A percentile compares a stretch with the other conserved stretches of the same genome.
These are phyloP conservation scores for Gloeostereum incarnatum DNA, from an alignment of 768 basidiomycete species.

Conservation along the genomic window DNA sequence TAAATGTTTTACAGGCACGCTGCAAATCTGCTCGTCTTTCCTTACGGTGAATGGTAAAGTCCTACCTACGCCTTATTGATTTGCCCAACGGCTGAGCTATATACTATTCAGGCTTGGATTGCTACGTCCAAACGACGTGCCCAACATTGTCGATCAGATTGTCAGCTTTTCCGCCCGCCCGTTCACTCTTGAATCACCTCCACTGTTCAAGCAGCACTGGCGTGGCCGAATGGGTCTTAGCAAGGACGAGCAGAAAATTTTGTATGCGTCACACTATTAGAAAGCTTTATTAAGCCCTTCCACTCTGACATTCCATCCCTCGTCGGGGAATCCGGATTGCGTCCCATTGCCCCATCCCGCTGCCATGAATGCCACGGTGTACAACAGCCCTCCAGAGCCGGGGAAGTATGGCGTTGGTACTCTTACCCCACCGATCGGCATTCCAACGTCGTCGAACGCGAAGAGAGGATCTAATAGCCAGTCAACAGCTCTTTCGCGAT, in stretches of 20 bases:
- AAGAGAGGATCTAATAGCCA: slow-evolving; percentile 48
- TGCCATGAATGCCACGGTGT: slow-evolving; percentile 49
- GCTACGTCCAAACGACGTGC: slow-evolving; percentile 47
- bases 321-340: slow-evolving; percentile 30
- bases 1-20: slow-evolving; percentile 38
- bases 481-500: slow-evolving; percentile 38
- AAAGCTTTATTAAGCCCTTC: slow-evolving; percentile 27
- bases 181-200: slow-evolving; percentile 27
- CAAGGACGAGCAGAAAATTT: slow-evolving; percentile 43
- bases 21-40: slow-evolving; percentile 60
- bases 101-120: slow-evolving; percentile 49
- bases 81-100: no score
- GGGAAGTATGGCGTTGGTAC: slow-evolving; percentile 41
- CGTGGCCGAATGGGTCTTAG: slow-evolving; percentile 63
- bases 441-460: slow-evolving; percentile 50
- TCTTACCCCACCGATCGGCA: slow-evolving; percentile 46
- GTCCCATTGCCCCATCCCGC: slow-evolving; percentile 35
- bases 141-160: slow-evolving; percentile 39
- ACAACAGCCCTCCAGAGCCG: slow-evolving; percentile 41
- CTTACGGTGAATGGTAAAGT: slow-evolving; percentile 63
- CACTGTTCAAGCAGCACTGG: slow-evolving; percentile 47
- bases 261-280: slow-evolving; percentile 8
- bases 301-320: slow-evolving; percentile 26
- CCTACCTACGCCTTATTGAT: background rate
- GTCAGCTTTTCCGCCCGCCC: slow-evolving; percentile 18